Evolutionary conservation across 2,329 filamentous ascomycete genomes (phyloP), one percentile per base, ranked within the genome.

Genomic region (Colletotrichum lentis): DNA sequence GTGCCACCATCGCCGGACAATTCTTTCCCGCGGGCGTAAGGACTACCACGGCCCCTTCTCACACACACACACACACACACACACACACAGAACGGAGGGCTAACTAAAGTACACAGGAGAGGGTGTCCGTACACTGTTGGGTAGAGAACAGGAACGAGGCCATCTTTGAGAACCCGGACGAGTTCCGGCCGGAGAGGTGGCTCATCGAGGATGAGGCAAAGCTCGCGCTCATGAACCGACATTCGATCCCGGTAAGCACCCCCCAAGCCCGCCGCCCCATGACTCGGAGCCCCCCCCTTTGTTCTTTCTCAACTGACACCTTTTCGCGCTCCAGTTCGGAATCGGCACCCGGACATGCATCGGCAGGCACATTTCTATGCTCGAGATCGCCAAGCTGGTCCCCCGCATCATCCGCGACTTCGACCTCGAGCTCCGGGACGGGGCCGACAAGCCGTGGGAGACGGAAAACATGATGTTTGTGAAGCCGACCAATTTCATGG

Each of bases 271-370:
- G n/a, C n/a, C n/a, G n/a, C 22, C 12, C 2, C 11, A 27, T 18
- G 27, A 2, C 35, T 55, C 44, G 16, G 12, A 43, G 3, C 3
- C 24, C 20, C 22, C 24, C 24, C 4, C 5, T 8, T 27, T 27
- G 2, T 8, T 16, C 27, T 27, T 27, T 27, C 5, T 16, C 16
- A 12, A 22, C 46, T 49, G 11, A 49, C 46, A 14, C n/a, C 16
- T n/a, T 24, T 24, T 5, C 46, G 18, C 46, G 3, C 22, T 49
- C 11, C 46, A 41, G 71, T 87, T 87, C 71, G 85, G 85, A 1
- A 81, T 81, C 0, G 85, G 85, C 0, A 80, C 82, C 1, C 73
- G 84, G 66, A 85, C 83, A 0, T 87, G 85, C 65, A 84, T 87
- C 55, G 75, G 75, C 10, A 71, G 68, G 31, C 59, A 73, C 57